Evolutionary conservation across 352 stramenopile genomes (phyloP).

Genomic region (Phytophthora constricta): DNA sequence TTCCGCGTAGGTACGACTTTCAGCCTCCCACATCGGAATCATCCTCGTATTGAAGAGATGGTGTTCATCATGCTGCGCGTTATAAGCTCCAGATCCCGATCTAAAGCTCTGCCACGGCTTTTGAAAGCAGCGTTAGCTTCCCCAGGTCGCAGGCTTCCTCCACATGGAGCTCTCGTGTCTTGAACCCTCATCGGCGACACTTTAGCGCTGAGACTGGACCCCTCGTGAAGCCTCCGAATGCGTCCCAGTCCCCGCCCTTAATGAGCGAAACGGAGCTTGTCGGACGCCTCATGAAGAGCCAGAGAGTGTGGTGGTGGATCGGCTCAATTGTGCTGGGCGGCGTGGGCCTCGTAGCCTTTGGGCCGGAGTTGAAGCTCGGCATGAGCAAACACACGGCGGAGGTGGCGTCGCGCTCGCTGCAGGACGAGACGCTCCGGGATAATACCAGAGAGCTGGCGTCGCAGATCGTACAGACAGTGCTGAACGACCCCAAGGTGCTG

Average conservation of each 20-base stretch:
- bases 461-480: slow-evolving; percentile 88
- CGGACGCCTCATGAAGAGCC: slow-evolving; percentile 48
- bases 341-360: slow-evolving; percentile 75
- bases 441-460: slow-evolving; percentile 80
- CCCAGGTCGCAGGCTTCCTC: slow-evolving; percentile 5
- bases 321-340: slow-evolving; percentile 43
- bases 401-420: slow-evolving; percentile 80
- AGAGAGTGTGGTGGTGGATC: slow-evolving; percentile 69
- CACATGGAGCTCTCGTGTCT: not conserved
- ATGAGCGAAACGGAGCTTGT: slow-evolving; percentile 60
- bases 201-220: slow-evolving; percentile 20
- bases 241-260: not conserved
- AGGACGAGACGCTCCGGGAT: slow-evolving; percentile 82
- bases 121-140: slow-evolving; percentile 7
- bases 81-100: slow-evolving; percentile 15
- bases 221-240: not conserved
- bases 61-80: slow-evolving; percentile 18
- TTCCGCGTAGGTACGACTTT: slow-evolving; percentile 6
- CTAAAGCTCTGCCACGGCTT: not conserved
- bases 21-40: slow-evolving; percentile 13
- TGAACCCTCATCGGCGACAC: slow-evolving; percentile 10
- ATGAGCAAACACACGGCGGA: slow-evolving; percentile 86
- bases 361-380: slow-evolving; percentile 75
- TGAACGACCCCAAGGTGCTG: slow-evolving; percentile 86
- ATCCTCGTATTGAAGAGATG: slow-evolving; percentile 1